Conservation (phyloP, 768 basidiomycete genomes). For the Lyophyllum atratum region DNA sequence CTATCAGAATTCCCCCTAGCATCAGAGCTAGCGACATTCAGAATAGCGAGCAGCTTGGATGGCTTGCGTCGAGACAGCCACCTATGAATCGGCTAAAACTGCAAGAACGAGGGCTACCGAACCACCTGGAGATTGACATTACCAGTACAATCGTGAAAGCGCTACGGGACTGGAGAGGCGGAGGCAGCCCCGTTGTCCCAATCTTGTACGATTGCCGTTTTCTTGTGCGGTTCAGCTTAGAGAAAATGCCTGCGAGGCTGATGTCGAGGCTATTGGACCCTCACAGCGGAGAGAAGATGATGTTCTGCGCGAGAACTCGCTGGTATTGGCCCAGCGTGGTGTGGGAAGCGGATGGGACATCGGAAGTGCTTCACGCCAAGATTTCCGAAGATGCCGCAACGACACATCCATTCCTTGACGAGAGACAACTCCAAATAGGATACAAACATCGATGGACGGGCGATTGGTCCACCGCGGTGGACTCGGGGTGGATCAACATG, state of each 20-base stretch:
- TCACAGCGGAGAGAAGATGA: slow-evolving; percentile 22
- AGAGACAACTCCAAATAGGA: neutral
- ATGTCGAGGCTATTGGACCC: slow-evolving; percentile 23
- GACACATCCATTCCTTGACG: neutral
- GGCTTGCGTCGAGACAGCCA: slow-evolving; percentile 66
- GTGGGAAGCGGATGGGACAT: slow-evolving; percentile 15
- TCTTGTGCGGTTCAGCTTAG: slow-evolving; percentile 47
- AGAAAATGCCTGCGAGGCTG: slow-evolving; percentile 42
- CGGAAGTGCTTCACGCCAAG: slow-evolving; percentile 17
- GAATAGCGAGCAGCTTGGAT: slow-evolving; percentile 38
- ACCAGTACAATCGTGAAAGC: slow-evolving; percentile 30
- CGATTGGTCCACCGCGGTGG: neutral
- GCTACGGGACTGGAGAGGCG: slow-evolving; percentile 17
- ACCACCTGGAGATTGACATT: slow-evolving; percentile 41
- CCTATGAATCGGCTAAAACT: slow-evolving; percentile 38
- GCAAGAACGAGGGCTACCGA: slow-evolving; percentile 18
- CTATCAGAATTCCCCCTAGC: slow-evolving; percentile 21
- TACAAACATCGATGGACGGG: neutral
- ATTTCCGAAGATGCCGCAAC: slow-evolving; percentile 9
- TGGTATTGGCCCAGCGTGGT: slow-evolving; percentile 55
- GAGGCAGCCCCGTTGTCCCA: slow-evolving; percentile 26
- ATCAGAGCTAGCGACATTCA: slow-evolving; percentile 5
- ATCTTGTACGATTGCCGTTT: slow-evolving; percentile 72
- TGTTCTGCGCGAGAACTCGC: slow-evolving; percentile 37
- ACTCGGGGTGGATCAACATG: slow-evolving; percentile 43